A percentile compares a stretch with the other conserved stretches of the same genome.
Evolutionary conservation across 2,329 filamentous ascomycete genomes (phyloP).

Genomic region (Fusarium chuoi): DNA sequence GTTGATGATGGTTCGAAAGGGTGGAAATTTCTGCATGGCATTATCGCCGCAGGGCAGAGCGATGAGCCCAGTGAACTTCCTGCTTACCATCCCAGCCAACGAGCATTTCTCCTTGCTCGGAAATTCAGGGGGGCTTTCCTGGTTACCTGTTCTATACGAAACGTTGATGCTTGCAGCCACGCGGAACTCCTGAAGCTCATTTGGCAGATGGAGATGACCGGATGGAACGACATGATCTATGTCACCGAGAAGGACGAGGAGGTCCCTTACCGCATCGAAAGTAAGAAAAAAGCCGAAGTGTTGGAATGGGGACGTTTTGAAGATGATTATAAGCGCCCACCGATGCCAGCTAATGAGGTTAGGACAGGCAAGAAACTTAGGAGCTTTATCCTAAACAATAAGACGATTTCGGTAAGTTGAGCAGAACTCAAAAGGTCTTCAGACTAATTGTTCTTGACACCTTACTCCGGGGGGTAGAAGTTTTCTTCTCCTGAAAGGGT

Average conservation of each 20-base stretch:
- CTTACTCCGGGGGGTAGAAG: not conserved
- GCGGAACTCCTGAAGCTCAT: constrained; percentile 27
- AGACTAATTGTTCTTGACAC: not conserved
- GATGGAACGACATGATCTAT: constrained; percentile 44
- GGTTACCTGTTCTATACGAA: not conserved
- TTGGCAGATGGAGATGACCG: constrained; percentile 16
- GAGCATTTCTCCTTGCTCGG: constrained; percentile 17
- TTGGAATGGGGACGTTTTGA: constrained; percentile 1
- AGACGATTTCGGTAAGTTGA: not conserved
- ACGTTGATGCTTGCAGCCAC: constrained; percentile 23
- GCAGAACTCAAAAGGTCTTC: not conserved
- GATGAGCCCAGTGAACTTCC: not conserved
- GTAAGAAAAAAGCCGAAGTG: not conserved
- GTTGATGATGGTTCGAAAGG: constrained; percentile 1
- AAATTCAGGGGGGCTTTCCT: not conserved
- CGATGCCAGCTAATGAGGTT: not conserved
- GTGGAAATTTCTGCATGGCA: constrained; percentile 18
- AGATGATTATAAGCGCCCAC: not conserved
- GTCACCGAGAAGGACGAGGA: constrained; percentile 22
- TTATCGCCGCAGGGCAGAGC: constrained; percentile 5
- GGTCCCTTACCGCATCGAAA: constrained; percentile 21
- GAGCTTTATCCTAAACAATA: not conserved
- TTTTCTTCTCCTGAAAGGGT: not conserved
- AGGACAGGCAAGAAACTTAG: not conserved
- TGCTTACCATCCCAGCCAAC: constrained; percentile 6